Evolutionary conservation across 106 monocot genomes (phyloP).

Genomic region (Narthecium ossifragum): DNA sequence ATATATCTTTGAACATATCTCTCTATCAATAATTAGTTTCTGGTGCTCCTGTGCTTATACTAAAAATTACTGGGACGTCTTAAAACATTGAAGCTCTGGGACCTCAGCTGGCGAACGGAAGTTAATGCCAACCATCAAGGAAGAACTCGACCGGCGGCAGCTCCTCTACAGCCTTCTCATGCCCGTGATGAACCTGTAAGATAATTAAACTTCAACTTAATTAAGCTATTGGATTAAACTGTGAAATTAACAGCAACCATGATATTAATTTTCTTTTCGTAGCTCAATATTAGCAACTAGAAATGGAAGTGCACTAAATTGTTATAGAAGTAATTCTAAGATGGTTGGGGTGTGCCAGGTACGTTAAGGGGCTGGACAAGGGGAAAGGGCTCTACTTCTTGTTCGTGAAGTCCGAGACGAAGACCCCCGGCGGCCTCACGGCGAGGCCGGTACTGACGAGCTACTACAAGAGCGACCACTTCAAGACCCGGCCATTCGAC

Average conservation of each 20-base stretch:
- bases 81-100: conserved; percentile 39
- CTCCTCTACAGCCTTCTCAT: conserved; percentile 58
- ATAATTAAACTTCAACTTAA: too few relatives aligned
- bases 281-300: too few relatives aligned
- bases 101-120: conserved; percentile 56
- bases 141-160: conserved; percentile 50
- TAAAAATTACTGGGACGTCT: too few relatives aligned
- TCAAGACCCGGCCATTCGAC: conserved; percentile 41
- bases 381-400: conserved; percentile 68
- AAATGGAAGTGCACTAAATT: too few relatives aligned
- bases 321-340: too few relatives aligned
- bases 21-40: too few relatives aligned
- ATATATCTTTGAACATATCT: too few relatives aligned
- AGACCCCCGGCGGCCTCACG: conserved; percentile 52
- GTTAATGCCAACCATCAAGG: conserved; percentile 55
- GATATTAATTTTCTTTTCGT: too few relatives aligned
- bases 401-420: conserved; percentile 52
- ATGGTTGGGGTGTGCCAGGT: too few relatives aligned
- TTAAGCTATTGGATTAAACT: too few relatives aligned
- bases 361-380: conserved; percentile 58
- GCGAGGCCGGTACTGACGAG: conserved; percentile 50
- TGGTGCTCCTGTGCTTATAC: too few relatives aligned
- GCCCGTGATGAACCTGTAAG: conserved; percentile 68
- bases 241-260: too few relatives aligned
- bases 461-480: conserved; percentile 31